These are phyloP conservation scores for Plasmodium yoelii DNA, from an alignment of 169 alveolate species.

Conservation along the genomic window DNA sequence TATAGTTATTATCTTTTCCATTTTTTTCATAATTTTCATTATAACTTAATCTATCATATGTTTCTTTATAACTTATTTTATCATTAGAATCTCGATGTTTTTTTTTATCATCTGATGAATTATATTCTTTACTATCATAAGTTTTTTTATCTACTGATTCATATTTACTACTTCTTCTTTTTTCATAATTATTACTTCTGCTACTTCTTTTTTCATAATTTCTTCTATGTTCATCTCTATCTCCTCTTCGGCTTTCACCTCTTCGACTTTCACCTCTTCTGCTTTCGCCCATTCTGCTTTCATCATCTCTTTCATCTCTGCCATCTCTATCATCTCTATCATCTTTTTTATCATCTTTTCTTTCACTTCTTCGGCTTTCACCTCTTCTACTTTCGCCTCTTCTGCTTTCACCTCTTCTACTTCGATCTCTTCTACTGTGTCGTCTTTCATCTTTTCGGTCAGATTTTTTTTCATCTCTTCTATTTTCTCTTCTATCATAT, in stretches of 20 bases:
- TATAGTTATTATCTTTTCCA: constrained; percentile 25
- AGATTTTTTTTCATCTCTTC: constrained; percentile 12
- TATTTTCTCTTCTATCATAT: constrained; percentile 12
- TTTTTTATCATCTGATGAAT: constrained; percentile 37
- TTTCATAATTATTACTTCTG: constrained; percentile 36
- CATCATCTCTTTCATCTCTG: background rate
- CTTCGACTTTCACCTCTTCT: constrained; percentile 8
- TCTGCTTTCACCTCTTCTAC: background rate
- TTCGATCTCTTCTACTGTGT: background rate
- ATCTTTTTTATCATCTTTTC: background rate
- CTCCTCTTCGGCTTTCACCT: constrained; percentile 19
- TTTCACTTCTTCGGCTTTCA: background rate
- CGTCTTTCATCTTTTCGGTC: background rate
- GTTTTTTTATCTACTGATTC: constrained; percentile 21
- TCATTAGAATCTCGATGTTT: constrained; percentile 45
- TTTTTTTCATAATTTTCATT: constrained; percentile 39
- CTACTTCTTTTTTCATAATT: constrained; percentile 36
- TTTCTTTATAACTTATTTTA: background rate
- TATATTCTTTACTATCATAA: constrained; percentile 42
- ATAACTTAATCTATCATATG: constrained; percentile 37
- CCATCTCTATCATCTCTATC: background rate
- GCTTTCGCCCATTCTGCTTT: background rate
- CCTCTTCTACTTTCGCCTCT: background rate
- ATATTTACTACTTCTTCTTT: constrained; percentile 51
- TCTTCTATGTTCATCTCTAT: constrained; percentile 6